Evolutionary conservation across 1,284 basidiomycete species (phyloP), one percentile per base, ranked within the genome.

Genomic region (Limonomyces culmigenus): DNA sequence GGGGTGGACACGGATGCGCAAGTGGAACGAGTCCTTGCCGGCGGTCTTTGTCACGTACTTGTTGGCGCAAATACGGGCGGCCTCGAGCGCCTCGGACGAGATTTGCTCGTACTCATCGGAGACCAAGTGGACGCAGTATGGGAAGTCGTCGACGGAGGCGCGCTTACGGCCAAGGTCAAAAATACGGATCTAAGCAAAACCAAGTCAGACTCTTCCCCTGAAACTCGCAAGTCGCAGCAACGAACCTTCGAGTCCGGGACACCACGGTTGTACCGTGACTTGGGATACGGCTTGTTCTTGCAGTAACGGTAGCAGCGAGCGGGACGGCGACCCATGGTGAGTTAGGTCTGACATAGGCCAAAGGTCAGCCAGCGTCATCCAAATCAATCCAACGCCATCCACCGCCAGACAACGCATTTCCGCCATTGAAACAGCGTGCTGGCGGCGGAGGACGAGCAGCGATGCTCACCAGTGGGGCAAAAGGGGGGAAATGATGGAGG

Each of bases 41-140:
- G 86, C 78, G 17, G 85, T 91, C 78, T 97, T 97, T 54, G 89
- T 93, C 48, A 97, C 83, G 63, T 97, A 97, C 68, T 97, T 97
- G 86, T 97, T 97, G 61, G 89, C 89, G 56, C 92, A 96, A 50
- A 98, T 98, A 65, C 92, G 92, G 39, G 92, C 92, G 32, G 93
- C 93, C 66, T 98, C 93, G 42, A 97, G 79, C 36, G 92, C 92
- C 61, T 97, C 93, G 34, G 78, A 84, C 23, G 88, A 93, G 39
- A 97, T 73, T 57, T 98, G 92, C 61, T 98, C 92, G 61, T 96
- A 95, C 65, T 97, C 93, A 54, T 97, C 91, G 40, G 91, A 97
- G 44, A 97, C 93, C 42, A 97, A 71, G 62, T 95, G 91, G 57
- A 74, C 80, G 62, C 87, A 92, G 75, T 80, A 92, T 44, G 91